A percentile compares a stretch with the other conserved stretches of the same genome.
These are phyloP conservation scores for Darksidea phi DNA, from an alignment of 495 filamentous ascomycete genomes.

Conservation along the genomic window DNA sequence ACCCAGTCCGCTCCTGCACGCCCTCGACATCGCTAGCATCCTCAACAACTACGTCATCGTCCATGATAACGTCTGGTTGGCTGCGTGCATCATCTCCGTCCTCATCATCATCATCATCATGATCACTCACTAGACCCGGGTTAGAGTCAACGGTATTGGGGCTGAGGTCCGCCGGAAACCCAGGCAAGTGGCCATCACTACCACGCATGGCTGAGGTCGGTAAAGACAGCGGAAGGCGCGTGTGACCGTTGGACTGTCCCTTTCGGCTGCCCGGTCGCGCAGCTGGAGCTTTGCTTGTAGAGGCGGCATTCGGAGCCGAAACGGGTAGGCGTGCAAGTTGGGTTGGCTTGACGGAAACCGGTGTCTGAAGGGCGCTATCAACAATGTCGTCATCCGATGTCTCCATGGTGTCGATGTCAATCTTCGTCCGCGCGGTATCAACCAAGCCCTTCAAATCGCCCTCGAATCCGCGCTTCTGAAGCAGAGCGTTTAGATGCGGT, in stretches of 20 bases:
- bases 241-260: constrained; percentile 13
- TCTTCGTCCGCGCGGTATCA: constrained; percentile 28
- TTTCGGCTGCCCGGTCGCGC: constrained; percentile 30
- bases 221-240: constrained; percentile 14
- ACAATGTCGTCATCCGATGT: constrained; percentile 26
- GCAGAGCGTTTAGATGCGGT: constrained; percentile 71
- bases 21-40: constrained; percentile 37
- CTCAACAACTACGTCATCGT: constrained; percentile 36
- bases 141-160: constrained; percentile 79
- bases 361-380: constrained; percentile 21
- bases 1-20: constrained; percentile 19
- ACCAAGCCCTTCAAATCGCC: constrained; percentile 32
- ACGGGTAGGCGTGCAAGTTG: constrained; percentile 29
- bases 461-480: constrained; percentile 62
- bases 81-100: constrained; percentile 37
- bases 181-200: constrained; percentile 32
- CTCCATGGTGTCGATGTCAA: constrained; percentile 29
- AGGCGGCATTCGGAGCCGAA: constrained; percentile 6
- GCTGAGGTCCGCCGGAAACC: constrained; percentile 60
- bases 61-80: constrained; percentile 29
- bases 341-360: constrained; percentile 10
- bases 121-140: constrained; percentile 85
- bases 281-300: constrained; percentile 20
- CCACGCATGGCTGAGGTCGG: constrained; percentile 33
- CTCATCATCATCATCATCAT: constrained; percentile 52